Evolutionary conservation across 129 eudicot species (phyloP).

Genomic region (Saussurea involucrata): DNA sequence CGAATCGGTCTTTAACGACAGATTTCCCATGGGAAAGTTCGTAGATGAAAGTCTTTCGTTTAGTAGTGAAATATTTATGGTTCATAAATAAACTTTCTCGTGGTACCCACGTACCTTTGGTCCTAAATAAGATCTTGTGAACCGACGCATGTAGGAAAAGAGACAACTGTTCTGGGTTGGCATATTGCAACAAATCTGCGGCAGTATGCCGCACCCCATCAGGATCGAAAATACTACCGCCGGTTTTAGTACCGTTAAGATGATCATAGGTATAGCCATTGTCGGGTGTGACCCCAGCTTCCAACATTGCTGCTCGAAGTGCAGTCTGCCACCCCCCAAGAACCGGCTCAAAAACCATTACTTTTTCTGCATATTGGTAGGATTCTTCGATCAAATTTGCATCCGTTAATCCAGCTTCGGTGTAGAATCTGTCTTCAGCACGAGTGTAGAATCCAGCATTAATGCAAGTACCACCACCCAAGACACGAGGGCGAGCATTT

Average conservation of each 20-base stretch:
- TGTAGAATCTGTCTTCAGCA: constrained; percentile 7
- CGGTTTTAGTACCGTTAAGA: constrained; percentile 9
- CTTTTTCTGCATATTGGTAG: constrained; percentile 12
- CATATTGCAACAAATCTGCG: constrained; percentile 15
- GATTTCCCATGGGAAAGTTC: too few species aligned
- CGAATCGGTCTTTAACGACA: too few species aligned
- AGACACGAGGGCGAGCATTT: constrained; percentile 26
- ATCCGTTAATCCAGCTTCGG: constrained; percentile 13
- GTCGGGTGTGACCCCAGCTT: constrained; percentile 20
- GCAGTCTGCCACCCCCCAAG: constrained; percentile 8
- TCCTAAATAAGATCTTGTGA: constrained; percentile 1
- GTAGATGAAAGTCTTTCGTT: too few species aligned
- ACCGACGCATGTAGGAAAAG: constrained; percentile 4
- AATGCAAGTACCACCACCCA: constrained; percentile 63
- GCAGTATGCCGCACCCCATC: constrained; percentile 15
- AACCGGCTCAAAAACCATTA: constrained; percentile 11
- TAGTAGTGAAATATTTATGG: not conserved
- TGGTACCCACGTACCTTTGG: not conserved
- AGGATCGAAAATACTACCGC: constrained; percentile 13
- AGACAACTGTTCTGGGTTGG: not conserved
- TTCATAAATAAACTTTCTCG: not conserved
- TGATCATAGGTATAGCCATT: constrained; percentile 22
- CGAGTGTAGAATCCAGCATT: constrained; percentile 85
- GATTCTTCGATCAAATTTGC: constrained; percentile 16
- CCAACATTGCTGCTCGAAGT: not conserved